A percentile compares a stretch with the other conserved stretches of the same genome.
Conservation (phyloP, 257 asterid genomes). For the Petunia secreta region DNA sequence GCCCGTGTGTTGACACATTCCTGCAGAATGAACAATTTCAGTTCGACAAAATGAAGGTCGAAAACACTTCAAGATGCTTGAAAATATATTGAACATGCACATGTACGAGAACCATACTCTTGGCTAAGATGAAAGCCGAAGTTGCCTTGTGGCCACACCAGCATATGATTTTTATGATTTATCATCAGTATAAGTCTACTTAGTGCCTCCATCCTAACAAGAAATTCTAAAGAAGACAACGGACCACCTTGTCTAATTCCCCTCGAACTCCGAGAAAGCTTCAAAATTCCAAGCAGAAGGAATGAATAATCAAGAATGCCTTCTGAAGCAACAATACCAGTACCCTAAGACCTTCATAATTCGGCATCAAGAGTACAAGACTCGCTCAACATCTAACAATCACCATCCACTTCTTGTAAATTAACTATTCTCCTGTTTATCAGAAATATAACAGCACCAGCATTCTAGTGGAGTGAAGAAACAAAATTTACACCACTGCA, state of each 20-base stretch:
- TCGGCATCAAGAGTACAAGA: neutral
- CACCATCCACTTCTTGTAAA: neutral
- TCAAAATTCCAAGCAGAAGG: neutral
- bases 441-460: constrained; percentile 8
- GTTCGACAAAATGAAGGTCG: neutral
- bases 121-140: neutral
- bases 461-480: neutral
- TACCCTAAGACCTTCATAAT: neutral
- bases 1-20: constrained; percentile 62
- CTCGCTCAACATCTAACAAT: neutral
- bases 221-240: neutral
- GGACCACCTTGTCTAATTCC: neutral
- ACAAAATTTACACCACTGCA: constrained; percentile 7
- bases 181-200: neutral
- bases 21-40: constrained; percentile 45
- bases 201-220: neutral
- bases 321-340: neutral
- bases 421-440: neutral
- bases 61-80: constrained; percentile 6
- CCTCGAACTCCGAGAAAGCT: neutral
- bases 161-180: no score
- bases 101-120: neutral
- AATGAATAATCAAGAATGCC: neutral
- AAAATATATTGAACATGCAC: constrained; percentile 1
- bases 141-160: neutral